phyloP scores from a whole-genome alignment of 164 flowering plant genomes.

The Buxus sempervirens region DNA sequence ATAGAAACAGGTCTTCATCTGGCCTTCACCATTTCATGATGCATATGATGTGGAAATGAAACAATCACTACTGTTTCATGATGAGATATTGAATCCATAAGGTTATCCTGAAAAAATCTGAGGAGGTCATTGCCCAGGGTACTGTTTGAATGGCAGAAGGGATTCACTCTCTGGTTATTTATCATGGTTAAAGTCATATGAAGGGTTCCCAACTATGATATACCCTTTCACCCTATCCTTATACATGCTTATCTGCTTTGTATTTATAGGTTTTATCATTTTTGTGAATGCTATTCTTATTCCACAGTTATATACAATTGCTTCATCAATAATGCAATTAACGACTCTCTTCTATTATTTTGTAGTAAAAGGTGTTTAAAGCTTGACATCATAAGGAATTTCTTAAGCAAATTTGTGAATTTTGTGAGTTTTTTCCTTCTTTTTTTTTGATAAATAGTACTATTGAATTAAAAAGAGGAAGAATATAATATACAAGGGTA shows the following conservation, averaged over 20 bases:
- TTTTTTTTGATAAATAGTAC: too few relatives aligned
- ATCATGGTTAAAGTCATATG: too few relatives aligned
- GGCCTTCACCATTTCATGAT: not conserved
- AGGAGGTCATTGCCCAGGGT: not conserved
- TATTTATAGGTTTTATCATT: not conserved
- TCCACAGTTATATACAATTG: too few relatives aligned
- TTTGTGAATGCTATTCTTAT: not conserved
- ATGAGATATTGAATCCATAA: not conserved
- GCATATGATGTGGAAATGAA: not conserved
- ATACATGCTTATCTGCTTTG: not conserved
- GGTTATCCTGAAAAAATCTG: not conserved
- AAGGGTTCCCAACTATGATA: not conserved
- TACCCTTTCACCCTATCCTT: too few relatives aligned
- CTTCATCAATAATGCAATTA: too few relatives aligned
- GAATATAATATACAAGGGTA: too few relatives aligned
- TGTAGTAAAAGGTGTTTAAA: too few relatives aligned
- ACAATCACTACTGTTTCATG: not conserved
- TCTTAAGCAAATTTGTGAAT: too few relatives aligned
- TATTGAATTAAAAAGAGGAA: too few relatives aligned
- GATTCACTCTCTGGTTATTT: not conserved
- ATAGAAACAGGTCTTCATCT: not conserved
- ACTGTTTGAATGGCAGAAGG: not conserved
- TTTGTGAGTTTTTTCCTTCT: too few relatives aligned
- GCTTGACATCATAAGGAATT: too few relatives aligned
- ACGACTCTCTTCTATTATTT: too few relatives aligned